Evolutionary conservation across 2,329 filamentous ascomycete genomes (phyloP).

Genomic region (Raffaelea arxii): DNA sequence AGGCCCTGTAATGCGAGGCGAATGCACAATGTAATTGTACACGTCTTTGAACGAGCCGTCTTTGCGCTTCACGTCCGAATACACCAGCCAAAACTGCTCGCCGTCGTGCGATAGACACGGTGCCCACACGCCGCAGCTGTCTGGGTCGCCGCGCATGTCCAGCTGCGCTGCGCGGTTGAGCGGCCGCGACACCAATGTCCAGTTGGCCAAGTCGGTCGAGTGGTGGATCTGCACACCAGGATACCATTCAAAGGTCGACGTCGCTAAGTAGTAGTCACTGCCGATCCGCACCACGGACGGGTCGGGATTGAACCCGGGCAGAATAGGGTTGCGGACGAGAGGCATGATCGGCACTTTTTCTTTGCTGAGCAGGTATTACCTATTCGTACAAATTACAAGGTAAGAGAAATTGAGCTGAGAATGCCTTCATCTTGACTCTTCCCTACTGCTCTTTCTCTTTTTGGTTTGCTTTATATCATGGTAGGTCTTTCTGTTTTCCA

Average conservation of each 20-base stretch:
- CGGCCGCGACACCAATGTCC: slow-evolving; percentile 32
- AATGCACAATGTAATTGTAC: slow-evolving; percentile 43
- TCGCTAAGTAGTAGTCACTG: slow-evolving; percentile 37
- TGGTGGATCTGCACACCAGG: slow-evolving; percentile 43
- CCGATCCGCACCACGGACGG: slow-evolving; percentile 27
- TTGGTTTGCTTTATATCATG: too few species aligned
- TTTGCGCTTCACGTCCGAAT: slow-evolving; percentile 57
- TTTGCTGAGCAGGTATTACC: too few species aligned
- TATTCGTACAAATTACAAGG: too few species aligned
- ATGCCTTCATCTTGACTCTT: too few species aligned
- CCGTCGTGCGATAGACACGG: slow-evolving; percentile 55
- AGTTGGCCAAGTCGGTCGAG: slow-evolving; percentile 39
- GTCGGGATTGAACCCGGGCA: slow-evolving; percentile 47
- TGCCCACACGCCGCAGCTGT: slow-evolving; percentile 55
- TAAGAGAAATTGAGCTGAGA: too few species aligned
- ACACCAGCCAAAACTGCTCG: slow-evolving; percentile 52
- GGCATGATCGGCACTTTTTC: too few species aligned
- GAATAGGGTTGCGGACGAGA: slow-evolving; percentile 35
- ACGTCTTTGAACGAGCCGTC: slow-evolving; percentile 44
- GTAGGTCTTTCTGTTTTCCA: too few species aligned
- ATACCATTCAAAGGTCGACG: slow-evolving; percentile 42
- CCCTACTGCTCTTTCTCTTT: too few species aligned
- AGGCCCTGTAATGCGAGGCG: slow-evolving; percentile 42
- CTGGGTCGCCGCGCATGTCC: slow-evolving; percentile 43
- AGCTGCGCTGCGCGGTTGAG: slow-evolving; percentile 31